Percentiles rank a stretch among this genome's conserved stretches.
Evolutionary conservation across 2,329 filamentous ascomycete genomes (phyloP).

Genomic region (Amauroascus niger): DNA sequence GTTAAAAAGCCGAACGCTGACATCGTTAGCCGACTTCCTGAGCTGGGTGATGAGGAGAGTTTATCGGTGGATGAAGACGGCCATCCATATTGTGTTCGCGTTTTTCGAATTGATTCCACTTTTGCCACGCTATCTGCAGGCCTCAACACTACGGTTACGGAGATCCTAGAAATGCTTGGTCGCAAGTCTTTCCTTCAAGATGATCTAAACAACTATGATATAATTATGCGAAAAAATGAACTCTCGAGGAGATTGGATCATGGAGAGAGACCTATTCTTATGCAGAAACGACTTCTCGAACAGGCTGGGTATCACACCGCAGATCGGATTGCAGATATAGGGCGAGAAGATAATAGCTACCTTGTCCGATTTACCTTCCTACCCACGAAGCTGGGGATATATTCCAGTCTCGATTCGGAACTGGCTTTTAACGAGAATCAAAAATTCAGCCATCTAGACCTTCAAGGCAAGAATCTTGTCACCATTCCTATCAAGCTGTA

Average conservation of each 20-base stretch:
- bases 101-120: slow-evolving; percentile 87
- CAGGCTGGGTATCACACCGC: slow-evolving; percentile 82
- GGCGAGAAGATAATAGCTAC: slow-evolving; percentile 94
- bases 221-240: slow-evolving; percentile 88
- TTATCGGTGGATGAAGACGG: slow-evolving; percentile 64
- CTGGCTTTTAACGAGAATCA: slow-evolving; percentile 70
- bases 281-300: slow-evolving; percentile 83
- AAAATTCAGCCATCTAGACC: slow-evolving; percentile 89
- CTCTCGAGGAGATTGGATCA: slow-evolving; percentile 70
- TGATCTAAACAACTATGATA: slow-evolving; percentile 85
- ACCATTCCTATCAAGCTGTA: slow-evolving; percentile 94
- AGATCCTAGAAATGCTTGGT: slow-evolving; percentile 80
- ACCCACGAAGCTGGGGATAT: slow-evolving; percentile 75
- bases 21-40: slow-evolving; percentile 26
- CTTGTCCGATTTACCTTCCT: slow-evolving; percentile 93
- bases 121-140: slow-evolving; percentile 85
- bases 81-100: slow-evolving; percentile 78
- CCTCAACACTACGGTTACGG: slow-evolving; percentile 72
- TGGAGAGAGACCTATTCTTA: slow-evolving; percentile 71
- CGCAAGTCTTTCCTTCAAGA: slow-evolving; percentile 92
- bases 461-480: slow-evolving; percentile 79
- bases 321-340: slow-evolving; percentile 84
- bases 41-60: slow-evolving; percentile 55
- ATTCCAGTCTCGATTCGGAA: slow-evolving; percentile 62
- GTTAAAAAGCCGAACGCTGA: slow-evolving; percentile 55